Conservation (phyloP, 192 early-diverging fungal species). For the Haplosporangium gracile region DNA sequence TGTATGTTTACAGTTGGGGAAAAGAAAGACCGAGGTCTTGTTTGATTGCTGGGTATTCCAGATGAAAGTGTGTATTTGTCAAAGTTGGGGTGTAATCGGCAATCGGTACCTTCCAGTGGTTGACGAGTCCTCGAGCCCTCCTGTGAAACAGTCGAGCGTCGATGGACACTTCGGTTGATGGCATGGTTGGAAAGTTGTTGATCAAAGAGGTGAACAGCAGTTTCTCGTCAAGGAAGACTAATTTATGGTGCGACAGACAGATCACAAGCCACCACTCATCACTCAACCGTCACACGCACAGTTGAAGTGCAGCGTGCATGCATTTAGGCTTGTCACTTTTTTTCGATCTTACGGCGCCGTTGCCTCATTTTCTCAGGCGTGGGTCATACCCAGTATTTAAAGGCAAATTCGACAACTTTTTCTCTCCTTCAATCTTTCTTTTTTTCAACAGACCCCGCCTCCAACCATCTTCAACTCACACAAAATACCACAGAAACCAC, state of each 20-base stretch:
- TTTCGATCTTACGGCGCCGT: no score
- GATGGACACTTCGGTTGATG: slow-evolving; percentile 47
- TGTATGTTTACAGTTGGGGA: slow-evolving; percentile 7
- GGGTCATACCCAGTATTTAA: no score
- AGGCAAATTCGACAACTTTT: no score
- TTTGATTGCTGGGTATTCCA: not conserved
- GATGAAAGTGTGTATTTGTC: not conserved
- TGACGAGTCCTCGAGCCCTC: slow-evolving; percentile 44
- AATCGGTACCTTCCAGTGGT: slow-evolving; percentile 41
- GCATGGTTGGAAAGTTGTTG: slow-evolving; percentile 21
- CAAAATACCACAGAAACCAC: not conserved
- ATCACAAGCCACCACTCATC: no score
- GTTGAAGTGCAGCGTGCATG: no score
- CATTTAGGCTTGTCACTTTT: no score
- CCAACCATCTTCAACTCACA: not conserved
- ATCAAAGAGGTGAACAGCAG: not conserved
- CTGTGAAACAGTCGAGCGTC: slow-evolving; percentile 53
- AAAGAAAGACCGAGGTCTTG: not conserved
- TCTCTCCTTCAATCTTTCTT: no score
- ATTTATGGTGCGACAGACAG: no score
- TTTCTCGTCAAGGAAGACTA: not conserved
- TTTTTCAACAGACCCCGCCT: not conserved
- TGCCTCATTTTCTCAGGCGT: no score
- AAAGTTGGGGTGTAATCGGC: not conserved
- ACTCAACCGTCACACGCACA: no score